Evolutionary conservation across 2,329 filamentous ascomycete species (phyloP).

Genomic region (Fusarium sp.): DNA sequence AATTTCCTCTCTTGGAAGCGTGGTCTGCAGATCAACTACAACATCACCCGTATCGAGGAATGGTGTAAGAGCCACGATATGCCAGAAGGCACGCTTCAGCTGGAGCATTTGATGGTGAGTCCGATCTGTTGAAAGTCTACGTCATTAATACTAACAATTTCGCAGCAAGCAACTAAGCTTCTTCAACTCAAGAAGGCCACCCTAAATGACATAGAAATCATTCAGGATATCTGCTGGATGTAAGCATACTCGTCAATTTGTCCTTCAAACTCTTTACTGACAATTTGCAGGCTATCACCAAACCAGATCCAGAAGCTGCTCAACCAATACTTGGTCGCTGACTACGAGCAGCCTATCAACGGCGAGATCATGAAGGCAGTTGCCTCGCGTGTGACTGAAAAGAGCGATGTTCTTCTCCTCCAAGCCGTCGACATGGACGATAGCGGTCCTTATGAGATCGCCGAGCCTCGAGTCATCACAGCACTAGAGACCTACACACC

Average conservation of each 20-base stretch:
- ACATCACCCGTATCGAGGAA: constrained; percentile 98
- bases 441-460: constrained; percentile 97
- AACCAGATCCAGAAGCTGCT: constrained; percentile 99
- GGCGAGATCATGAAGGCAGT: constrained; percentile 99
- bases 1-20: constrained; percentile 99
- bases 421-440: constrained; percentile 99
- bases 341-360: constrained; percentile 99
- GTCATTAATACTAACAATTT: constrained; percentile 46
- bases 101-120: constrained; percentile 94
- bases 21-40: constrained; percentile 99
- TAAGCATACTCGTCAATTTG: constrained; percentile 63
- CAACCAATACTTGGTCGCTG: constrained; percentile 97
- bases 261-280: constrained; percentile 20
- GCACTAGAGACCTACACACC: constrained; percentile 98
- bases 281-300: constrained; percentile 80
- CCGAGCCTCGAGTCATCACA: constrained; percentile 94
- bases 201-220: constrained; percentile 98
- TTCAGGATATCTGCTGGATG: constrained; percentile 99
- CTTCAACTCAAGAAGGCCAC: constrained; percentile 99
- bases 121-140: not conserved
- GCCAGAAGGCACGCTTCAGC: constrained; percentile 96
- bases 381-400: constrained; percentile 95
- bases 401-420: constrained; percentile 94
- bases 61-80: constrained; percentile 99
- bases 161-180: constrained; percentile 94